Base-by-base conservation (phyloP, 305 asterid species). In the Coffea humblotiana region DNA sequence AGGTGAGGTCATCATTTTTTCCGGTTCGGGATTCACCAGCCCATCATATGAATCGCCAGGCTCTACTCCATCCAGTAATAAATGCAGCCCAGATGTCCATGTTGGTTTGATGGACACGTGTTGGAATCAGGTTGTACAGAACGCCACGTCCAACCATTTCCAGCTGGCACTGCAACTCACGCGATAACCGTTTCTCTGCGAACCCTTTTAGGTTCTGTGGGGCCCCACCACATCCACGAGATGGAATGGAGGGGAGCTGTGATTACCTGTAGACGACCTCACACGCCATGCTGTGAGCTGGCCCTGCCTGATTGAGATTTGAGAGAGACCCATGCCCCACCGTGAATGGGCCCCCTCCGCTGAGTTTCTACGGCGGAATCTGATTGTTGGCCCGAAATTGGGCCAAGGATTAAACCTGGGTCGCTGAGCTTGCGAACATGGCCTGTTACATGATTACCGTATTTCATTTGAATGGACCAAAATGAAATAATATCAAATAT, bases 151-250 rank as follows among this genome's bases (percentile, higher is more conserved):
- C 83, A 72, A 76, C 77, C 73, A 71, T 75, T 75, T 71, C 73
- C 86, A 83, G 88, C 88, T 81, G 83, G 78, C 83, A 65, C 51
- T 74, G 74, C 73, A 32, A n/a, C 69, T 86, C 89, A 81, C 79
- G 81, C 84, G 77, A 76, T 86, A 51, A 83, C 85, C 84, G 84
- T 83, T 83, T 79, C 79, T 48, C 80, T 7, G 2, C 18, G 56
- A 48, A 3, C 32, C 76, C 27, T 40, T 40, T 40, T 40, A 5
- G 6, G 43, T 40, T 47, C 51, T 8, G 51, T 47, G 51, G 51
- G 9, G 51, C 11, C 51, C 51, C 51, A 47, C 12, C 11, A 6
- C 19, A 27, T 8, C 6, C 8, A 61, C 47, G 48, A 11, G 12
- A 27, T 63, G 37, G 18, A 58, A 47, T 61, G 77, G 71, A 2